A percentile compares a stretch with the other conserved stretches of the same genome.
These are phyloP conservation scores for Russula abietina DNA, from an alignment of 768 basidiomycete genomes.

Conservation along the genomic window DNA sequence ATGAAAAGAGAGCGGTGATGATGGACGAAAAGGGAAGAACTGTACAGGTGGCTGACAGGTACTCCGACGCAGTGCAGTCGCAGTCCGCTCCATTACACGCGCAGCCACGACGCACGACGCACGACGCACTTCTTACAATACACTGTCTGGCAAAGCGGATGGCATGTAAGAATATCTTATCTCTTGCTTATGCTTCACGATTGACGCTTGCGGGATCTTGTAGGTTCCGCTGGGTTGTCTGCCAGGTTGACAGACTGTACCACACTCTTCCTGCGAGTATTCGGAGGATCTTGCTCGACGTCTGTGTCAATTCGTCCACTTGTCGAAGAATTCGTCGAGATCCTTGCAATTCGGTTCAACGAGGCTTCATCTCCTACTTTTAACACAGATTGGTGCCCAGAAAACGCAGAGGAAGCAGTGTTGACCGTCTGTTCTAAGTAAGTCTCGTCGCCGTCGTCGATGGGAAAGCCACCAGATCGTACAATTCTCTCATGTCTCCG, in stretches of 20 bases:
- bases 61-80: no score
- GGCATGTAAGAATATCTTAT: conserved; percentile 3
- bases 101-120: no score
- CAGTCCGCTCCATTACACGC: no score
- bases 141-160: background rate
- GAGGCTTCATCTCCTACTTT: background rate
- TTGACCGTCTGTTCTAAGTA: background rate
- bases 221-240: conserved; percentile 11
- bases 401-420: background rate
- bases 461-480: background rate
- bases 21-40: no score
- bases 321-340: conserved; percentile 9
- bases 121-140: no score
- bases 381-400: background rate
- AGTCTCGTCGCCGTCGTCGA: background rate
- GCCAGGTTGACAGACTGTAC: background rate
- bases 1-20: no score
- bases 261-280: background rate
- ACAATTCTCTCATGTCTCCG: conserved; percentile 9
- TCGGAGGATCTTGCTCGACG: background rate
- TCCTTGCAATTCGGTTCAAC: conserved; percentile 12
- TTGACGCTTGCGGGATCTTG: background rate
- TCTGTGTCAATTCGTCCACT: conserved; percentile 9
- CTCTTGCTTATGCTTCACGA: background rate
- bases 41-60: no score